Conservation (phyloP, 495 filamentous ascomycete genomes). For the Aspergillus saccharolyticus region DNA sequence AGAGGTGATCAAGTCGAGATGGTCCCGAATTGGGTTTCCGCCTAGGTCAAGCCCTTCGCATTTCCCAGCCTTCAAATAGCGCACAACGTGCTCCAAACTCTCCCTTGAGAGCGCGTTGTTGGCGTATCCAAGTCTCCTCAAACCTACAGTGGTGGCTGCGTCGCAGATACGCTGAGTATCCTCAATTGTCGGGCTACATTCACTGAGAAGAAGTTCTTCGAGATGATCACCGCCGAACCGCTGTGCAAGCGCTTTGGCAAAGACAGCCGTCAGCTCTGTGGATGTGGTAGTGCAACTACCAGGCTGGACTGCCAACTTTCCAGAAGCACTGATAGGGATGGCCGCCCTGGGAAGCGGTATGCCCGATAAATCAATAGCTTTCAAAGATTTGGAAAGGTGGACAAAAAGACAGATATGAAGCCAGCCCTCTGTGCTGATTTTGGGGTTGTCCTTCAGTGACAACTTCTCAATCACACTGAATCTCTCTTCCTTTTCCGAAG, state of each 20-base stretch:
- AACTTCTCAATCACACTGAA: conserved; percentile 79
- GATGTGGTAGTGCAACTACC: conserved; percentile 8
- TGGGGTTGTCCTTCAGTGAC: conserved; percentile 81
- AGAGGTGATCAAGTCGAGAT: conserved; percentile 61
- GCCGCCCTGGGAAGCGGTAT: conserved; percentile 65
- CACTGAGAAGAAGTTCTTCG: conserved; percentile 77
- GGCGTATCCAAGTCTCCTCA: conserved; percentile 74
- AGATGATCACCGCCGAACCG: conserved; percentile 70
- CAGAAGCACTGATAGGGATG: conserved; percentile 17
- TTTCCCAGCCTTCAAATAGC: conserved; percentile 63
- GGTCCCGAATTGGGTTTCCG: conserved; percentile 74
- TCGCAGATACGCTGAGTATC: conserved; percentile 71
- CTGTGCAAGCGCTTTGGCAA: conserved; percentile 70
- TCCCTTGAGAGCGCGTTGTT: conserved; percentile 70
- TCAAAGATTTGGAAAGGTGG: conserved; percentile 80
- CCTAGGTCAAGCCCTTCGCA: conserved; percentile 93
- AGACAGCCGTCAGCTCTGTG: conserved; percentile 51
- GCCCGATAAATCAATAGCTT: conserved; percentile 78
- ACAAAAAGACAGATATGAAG: conserved; percentile 85
- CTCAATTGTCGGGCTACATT: conserved; percentile 65
- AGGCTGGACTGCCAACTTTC: neutral
- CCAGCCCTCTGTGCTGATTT: conserved; percentile 84
- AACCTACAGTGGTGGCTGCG: conserved; percentile 65
- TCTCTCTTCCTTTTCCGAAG: conserved; percentile 33
- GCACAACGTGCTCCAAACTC: conserved; percentile 68